phyloP scores from a whole-genome alignment of 2,329 filamentous ascomycete species.

The Penicillium concentricum region DNA sequence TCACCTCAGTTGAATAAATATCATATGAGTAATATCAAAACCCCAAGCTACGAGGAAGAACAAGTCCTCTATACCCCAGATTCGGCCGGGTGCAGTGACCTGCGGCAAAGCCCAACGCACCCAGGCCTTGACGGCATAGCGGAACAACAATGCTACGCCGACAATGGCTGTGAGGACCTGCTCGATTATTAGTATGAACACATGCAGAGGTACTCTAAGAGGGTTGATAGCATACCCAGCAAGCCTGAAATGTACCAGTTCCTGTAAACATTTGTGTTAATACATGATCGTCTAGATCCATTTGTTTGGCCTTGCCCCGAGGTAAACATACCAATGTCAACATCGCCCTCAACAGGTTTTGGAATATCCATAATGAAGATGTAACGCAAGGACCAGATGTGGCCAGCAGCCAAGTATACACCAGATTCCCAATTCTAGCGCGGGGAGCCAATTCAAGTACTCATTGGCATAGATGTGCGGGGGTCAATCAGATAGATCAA shows the following conservation, averaged over 20 bases:
- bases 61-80: slow-evolving; percentile 37
- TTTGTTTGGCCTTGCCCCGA: neutral
- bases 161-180: slow-evolving; percentile 24
- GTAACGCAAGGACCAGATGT: neutral
- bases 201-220: neutral
- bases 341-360: slow-evolving; percentile 19
- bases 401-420: neutral
- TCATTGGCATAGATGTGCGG: neutral
- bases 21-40: slow-evolving; percentile 35
- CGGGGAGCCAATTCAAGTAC: slow-evolving; percentile 12
- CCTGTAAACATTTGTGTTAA: slow-evolving; percentile 8
- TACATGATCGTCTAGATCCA: too few relatives aligned
- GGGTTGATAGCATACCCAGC: slow-evolving; percentile 18
- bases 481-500: neutral
- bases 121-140: slow-evolving; percentile 32
- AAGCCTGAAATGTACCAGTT: slow-evolving; percentile 18
- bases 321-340: slow-evolving; percentile 21
- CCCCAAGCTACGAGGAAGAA: slow-evolving; percentile 31
- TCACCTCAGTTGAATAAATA: slow-evolving; percentile 33
- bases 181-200: neutral
- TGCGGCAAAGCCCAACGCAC: slow-evolving; percentile 32
- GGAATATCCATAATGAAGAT: slow-evolving; percentile 20
- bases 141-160: slow-evolving; percentile 20
- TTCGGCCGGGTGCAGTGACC: slow-evolving; percentile 30
- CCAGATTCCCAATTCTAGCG: neutral